Percentiles rank a stretch among this genome's conserved stretches.
These are phyloP conservation scores for Neonectria neomacrospora DNA, from an alignment of 2,329 filamentous ascomycete species.

Conservation along the genomic window DNA sequence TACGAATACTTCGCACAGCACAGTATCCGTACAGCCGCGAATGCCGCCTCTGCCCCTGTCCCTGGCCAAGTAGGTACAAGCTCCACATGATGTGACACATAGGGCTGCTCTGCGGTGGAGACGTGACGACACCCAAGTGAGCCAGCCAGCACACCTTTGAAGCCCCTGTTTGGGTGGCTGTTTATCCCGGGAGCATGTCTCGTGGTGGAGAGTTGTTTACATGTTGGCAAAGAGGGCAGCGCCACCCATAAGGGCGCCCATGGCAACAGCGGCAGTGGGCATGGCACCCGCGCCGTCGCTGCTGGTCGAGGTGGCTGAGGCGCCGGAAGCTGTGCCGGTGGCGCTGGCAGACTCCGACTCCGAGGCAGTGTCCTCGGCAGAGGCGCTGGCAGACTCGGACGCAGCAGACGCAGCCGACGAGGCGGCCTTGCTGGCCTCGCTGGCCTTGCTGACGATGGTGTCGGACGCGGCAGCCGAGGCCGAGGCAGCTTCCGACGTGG, in stretches of 20 bases:
- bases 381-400: neutral
- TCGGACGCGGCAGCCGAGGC: neutral
- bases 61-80: neutral
- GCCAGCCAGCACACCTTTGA: neutral
- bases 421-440: too few species aligned
- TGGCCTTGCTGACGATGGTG: neutral
- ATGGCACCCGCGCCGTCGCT: neutral
- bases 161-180: neutral
- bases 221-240: neutral
- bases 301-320: neutral
- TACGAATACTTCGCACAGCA: neutral
- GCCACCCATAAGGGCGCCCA: neutral
- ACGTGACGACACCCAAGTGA: too few species aligned
- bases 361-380: neutral
- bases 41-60: neutral
- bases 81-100: neutral
- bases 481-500: neutral
- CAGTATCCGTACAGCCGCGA: too few species aligned
- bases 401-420: neutral
- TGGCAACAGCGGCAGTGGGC: neutral
- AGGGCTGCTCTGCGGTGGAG: neutral
- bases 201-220: neutral
- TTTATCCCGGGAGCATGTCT: neutral
- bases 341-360: neutral
- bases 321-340: neutral